Base-by-base conservation (phyloP, 169 alveolate genomes). In the Toxoplasma gondii region DNA sequence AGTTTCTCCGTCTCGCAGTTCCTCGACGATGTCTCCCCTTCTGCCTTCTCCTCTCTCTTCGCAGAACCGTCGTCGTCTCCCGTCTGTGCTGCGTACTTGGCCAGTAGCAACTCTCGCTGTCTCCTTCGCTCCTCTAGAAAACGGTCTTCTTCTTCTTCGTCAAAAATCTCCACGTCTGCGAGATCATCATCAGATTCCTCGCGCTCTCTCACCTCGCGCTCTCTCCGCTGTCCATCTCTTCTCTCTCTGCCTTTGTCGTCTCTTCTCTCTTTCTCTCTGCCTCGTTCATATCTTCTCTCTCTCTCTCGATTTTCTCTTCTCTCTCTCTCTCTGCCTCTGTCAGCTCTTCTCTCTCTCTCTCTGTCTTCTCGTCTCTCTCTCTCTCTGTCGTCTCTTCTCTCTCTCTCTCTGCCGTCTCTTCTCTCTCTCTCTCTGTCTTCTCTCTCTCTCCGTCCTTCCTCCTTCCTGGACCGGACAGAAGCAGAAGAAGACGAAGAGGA, bases 111-210 rank as follows among this genome's bases (percentile, higher is more conserved):
- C n/a, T 92, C 93, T 2, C 96, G 39, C 78, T 81, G 49, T 64
- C 78, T 82, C 74, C 96, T 39, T 49, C 94, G n/a, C 38, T 91
- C 93, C 43, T 91, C 96, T 0, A 94, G 70, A 87, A 94, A 92
- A 17, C 70, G 43, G 22, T 80, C 92, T 69, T 94, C 96, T 4
- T 80, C 92, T 36, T 94, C 96, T 39, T 94, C 96, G 41, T 94
- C 96, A 36, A 70, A 53, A 19, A 91, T 29, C 41, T 69, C 91
- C 44, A 38, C 39, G 53, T 64, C 92, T 27, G 54, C 92, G 7
- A 0, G 34, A 36, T 36, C 87, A 24, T 82, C 82, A 38, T 41
- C 78, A 38, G 86, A 69, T 12, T 69, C 82, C 17, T 69, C 82
- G 2, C 78, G 39, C 17, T 34, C 67, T 39, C 91, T n/a, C 17